Conservation (phyloP, 2,329 filamentous ascomycete genomes). For the Bisporella sp. region DNA sequence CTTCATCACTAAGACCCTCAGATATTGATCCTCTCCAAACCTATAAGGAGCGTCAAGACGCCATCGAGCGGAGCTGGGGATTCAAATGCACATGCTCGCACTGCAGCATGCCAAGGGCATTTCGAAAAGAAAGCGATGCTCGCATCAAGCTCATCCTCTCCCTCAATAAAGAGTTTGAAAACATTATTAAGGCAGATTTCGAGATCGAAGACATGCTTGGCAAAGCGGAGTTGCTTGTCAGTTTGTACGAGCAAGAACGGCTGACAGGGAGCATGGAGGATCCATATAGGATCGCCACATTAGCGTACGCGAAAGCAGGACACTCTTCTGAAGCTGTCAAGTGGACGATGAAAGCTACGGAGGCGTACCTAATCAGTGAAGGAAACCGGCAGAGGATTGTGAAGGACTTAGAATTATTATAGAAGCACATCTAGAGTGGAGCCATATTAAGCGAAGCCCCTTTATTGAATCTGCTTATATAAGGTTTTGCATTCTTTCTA, state of each 20-base stretch:
- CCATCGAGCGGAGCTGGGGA: constrained; percentile 29
- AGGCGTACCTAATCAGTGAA: background rate
- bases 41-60: constrained; percentile 18
- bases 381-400: background rate
- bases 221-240: constrained; percentile 29
- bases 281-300: constrained; percentile 31
- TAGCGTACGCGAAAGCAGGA: constrained; percentile 29
- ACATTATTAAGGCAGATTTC: constrained; percentile 16
- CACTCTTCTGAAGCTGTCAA: constrained; percentile 10
- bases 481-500: too few relatives aligned
- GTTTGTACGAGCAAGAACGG: constrained; percentile 31
- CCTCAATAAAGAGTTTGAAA: background rate
- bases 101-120: constrained; percentile 24
- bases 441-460: too few relatives aligned
- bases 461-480: too few relatives aligned
- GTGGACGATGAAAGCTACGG: constrained; percentile 8
- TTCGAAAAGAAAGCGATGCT: constrained; percentile 9
- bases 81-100: constrained; percentile 31
- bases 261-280: constrained; percentile 23
- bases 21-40: constrained; percentile 25
- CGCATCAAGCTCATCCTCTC: constrained; percentile 1
- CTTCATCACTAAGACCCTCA: too few relatives aligned
- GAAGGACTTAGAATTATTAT: background rate
- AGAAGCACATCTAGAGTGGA: too few relatives aligned
- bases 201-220: constrained; percentile 16